A percentile compares a stretch with the other conserved stretches of the same genome.
Conservation (phyloP, 2,329 filamentous ascomycete genomes). For the Xylaria digitata region DNA sequence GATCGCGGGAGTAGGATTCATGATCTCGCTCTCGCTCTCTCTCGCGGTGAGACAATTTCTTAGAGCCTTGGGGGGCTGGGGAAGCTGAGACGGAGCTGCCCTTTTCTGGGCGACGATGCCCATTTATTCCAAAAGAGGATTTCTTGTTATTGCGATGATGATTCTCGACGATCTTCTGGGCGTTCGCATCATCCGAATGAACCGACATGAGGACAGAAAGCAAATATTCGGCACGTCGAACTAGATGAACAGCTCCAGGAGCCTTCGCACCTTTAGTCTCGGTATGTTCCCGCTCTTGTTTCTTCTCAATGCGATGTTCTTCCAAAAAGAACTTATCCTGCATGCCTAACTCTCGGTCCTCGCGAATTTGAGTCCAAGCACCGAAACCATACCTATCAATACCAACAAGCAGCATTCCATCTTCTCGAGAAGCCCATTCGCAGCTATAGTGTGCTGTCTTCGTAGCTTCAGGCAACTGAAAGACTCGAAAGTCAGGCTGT, state of each 20-base stretch:
- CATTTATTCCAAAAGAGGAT: constrained; percentile 63
- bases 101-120: constrained; percentile 69
- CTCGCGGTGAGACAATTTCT: constrained; percentile 61
- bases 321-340: constrained; percentile 94
- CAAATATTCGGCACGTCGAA: constrained; percentile 93
- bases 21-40: constrained; percentile 61
- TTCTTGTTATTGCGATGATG: constrained; percentile 97
- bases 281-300: constrained; percentile 85
- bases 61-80: constrained; percentile 68
- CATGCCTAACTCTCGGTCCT: constrained; percentile 88
- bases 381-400: constrained; percentile 95
- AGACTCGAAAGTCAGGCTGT: constrained; percentile 77
- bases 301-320: constrained; percentile 97
- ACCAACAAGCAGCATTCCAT: constrained; percentile 95
- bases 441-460: constrained; percentile 94
- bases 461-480: constrained; percentile 89
- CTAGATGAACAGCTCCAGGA: constrained; percentile 95
- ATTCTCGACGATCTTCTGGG: constrained; percentile 86
- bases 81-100: constrained; percentile 75
- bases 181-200: constrained; percentile 79
- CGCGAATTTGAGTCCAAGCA: constrained; percentile 93
- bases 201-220: constrained; percentile 92
- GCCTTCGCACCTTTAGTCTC: constrained; percentile 87
- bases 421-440: constrained; percentile 90
- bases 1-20: constrained; percentile 57